Evolutionary conservation across 208 protist species (phyloP).

Genomic region (Leishmania braziliensis): DNA sequence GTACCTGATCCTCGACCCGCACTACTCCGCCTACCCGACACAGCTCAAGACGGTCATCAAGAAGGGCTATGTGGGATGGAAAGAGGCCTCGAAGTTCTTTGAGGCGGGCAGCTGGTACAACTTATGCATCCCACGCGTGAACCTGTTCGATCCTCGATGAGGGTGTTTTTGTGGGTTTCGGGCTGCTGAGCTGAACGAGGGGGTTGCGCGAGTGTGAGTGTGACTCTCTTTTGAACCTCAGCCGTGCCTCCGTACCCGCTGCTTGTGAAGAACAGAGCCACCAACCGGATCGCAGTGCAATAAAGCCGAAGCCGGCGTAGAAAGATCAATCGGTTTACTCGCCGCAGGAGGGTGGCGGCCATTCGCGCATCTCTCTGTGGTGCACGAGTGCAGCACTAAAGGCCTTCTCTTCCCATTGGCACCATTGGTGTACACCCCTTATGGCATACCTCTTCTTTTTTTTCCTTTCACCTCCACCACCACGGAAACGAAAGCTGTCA

Average conservation of each 20-base stretch:
- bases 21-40: conserved; percentile 90
- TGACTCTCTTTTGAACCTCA: neutral
- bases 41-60: conserved; percentile 72
- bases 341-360: neutral
- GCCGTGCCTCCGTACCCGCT: neutral
- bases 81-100: conserved; percentile 84
- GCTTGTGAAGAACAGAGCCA: neutral
- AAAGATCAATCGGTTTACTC: neutral
- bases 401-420: neutral
- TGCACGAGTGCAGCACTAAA: neutral
- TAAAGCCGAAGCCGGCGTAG: neutral
- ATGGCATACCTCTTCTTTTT: neutral
- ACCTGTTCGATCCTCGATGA: conserved; percentile 67
- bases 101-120: conserved; percentile 93
- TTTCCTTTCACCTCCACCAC: neutral
- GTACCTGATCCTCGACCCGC: conserved; percentile 94
- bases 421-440: neutral
- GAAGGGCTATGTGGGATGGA: conserved; percentile 93
- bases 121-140: conserved; percentile 88
- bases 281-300: neutral
- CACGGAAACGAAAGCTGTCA: neutral
- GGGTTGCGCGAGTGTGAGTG: neutral
- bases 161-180: no score
- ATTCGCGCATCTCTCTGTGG: neutral
- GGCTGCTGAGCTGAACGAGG: no score